phyloP scores from a whole-genome alignment of 2,329 filamentous ascomycete species.

The Fusarium secorum region DNA sequence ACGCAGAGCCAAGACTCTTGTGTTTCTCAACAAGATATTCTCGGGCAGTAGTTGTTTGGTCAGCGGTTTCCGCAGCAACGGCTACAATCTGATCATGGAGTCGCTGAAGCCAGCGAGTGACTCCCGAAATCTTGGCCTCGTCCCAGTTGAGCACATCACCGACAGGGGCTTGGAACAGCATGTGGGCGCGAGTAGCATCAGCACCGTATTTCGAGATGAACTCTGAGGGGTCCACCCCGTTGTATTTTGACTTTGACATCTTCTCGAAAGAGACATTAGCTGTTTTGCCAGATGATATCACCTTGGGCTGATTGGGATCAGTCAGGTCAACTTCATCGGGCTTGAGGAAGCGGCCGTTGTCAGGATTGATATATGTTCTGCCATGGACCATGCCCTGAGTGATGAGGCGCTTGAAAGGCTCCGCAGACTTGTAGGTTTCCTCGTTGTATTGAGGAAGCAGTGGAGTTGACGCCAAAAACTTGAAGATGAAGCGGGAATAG shows the following conservation, averaged over 20 bases:
- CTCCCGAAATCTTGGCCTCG: conserved; percentile 79
- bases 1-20: conserved; percentile 44
- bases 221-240: conserved; percentile 81
- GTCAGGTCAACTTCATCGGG: conserved; percentile 76
- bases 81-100: conserved; percentile 65
- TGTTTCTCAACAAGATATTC: conserved; percentile 50
- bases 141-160: conserved; percentile 89
- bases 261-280: conserved; percentile 80
- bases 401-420: conserved; percentile 84
- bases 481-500: conserved; percentile 90
- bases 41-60: conserved; percentile 34
- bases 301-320: conserved; percentile 62
- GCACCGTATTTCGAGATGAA: conserved; percentile 80
- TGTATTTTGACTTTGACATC: conserved; percentile 96
- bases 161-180: conserved; percentile 88
- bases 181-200: conserved; percentile 84
- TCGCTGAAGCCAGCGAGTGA: conserved; percentile 80
- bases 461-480: conserved; percentile 72
- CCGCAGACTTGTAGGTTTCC: conserved; percentile 54
- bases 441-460: conserved; percentile 53
- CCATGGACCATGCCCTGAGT: conserved; percentile 95
- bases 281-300: conserved; percentile 66
- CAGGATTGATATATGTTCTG: conserved; percentile 79
- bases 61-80: conserved; percentile 27
- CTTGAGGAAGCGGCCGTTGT: conserved; percentile 77